Evolutionary conservation across 2,329 filamentous ascomycete species (phyloP).

Genomic region (Emergomyces orientalis): DNA sequence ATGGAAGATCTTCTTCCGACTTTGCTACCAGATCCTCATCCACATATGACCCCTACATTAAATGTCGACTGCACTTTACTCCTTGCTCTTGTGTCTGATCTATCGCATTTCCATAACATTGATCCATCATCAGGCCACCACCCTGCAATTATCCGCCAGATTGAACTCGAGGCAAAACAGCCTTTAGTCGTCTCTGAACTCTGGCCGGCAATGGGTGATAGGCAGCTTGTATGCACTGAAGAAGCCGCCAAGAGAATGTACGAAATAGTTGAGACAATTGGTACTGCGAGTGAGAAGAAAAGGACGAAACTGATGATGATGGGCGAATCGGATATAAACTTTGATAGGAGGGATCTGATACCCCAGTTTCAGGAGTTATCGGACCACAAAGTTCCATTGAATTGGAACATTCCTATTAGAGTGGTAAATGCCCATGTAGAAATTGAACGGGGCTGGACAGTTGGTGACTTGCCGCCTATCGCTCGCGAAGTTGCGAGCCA

Average conservation of each 20-base stretch:
- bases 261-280: conserved; percentile 57
- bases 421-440: conserved; percentile 43
- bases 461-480: conserved; percentile 39
- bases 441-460: conserved; percentile 24
- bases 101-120: conserved; percentile 49
- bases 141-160: conserved; percentile 53
- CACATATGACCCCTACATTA: conserved; percentile 35
- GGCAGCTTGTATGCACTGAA: conserved; percentile 54
- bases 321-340: conserved; percentile 33
- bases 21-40: conserved; percentile 35
- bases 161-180: conserved; percentile 53
- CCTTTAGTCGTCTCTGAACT: conserved; percentile 52
- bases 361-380: conserved; percentile 40
- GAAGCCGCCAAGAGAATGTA: conserved; percentile 57
- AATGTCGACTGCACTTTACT: conserved; percentile 54
- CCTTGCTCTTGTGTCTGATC: conserved; percentile 63
- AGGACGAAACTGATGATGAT: conserved; percentile 54
- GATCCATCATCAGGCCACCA: conserved; percentile 47
- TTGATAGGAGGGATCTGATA: conserved; percentile 26
- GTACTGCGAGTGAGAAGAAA: conserved; percentile 50
- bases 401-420: conserved; percentile 53
- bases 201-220: conserved; percentile 51
- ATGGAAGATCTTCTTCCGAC: conserved; percentile 20
- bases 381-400: conserved; percentile 44
- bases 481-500: conserved; percentile 35